Percentiles rank a stretch among this genome's conserved stretches.
These are phyloP conservation scores for Rhexocercosporidium sp. DNA, from an alignment of 2,329 filamentous ascomycete species.

Conservation along the genomic window DNA sequence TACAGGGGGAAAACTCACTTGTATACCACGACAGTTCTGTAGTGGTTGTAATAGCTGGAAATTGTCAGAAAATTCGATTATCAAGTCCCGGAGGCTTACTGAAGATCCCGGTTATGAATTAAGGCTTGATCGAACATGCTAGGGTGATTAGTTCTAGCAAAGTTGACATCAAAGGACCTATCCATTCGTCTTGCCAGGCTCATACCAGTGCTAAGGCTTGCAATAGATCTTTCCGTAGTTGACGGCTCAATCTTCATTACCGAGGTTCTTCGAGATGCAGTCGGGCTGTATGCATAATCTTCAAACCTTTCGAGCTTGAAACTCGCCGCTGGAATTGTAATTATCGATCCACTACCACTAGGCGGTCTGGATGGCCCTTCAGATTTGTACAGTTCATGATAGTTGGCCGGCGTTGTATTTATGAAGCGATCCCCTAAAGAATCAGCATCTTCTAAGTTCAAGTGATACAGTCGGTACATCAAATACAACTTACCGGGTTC, in stretches of 20 bases:
- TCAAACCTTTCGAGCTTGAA: conserved; percentile 7
- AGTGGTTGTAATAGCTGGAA: conserved; percentile 13
- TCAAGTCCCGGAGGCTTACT: background rate
- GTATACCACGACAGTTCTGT: conserved; percentile 9
- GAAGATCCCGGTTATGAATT: conserved; percentile 2
- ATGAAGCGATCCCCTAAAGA: background rate
- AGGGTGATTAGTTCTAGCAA: background rate
- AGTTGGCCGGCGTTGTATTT: conserved; percentile 5
- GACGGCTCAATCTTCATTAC: background rate
- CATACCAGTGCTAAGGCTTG: background rate
- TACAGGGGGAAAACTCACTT: background rate
- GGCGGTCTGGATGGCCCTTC: background rate
- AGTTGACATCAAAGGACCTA: background rate
- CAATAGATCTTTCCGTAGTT: background rate
- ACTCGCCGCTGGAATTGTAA: background rate
- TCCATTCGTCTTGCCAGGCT: conserved; percentile 2
- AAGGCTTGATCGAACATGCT: conserved; percentile 15
- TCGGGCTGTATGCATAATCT: background rate
- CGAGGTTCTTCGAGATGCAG: background rate
- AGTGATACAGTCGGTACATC: background rate
- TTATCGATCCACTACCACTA: background rate
- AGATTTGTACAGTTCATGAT: background rate
- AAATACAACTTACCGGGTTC: background rate
- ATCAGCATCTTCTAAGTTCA: background rate
- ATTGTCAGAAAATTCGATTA: background rate